phyloP scores from a whole-genome alignment of 768 basidiomycete genomes.

The Russula dissimulans region DNA sequence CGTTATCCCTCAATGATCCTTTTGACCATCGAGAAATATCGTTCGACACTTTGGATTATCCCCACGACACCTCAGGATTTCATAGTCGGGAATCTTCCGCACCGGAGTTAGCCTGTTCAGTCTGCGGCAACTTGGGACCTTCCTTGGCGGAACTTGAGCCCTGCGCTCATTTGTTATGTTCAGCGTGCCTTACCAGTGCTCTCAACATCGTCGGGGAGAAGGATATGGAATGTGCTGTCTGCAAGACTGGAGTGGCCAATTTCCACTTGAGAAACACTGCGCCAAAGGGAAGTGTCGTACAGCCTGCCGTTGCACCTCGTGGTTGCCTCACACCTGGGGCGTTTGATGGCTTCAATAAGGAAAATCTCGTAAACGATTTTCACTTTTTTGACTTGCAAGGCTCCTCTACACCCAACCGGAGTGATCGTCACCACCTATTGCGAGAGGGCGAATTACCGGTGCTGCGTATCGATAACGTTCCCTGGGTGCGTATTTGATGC shows the following conservation, averaged over 20 bases:
- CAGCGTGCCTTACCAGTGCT: constrained; percentile 73
- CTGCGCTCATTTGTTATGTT: constrained; percentile 69
- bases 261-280: constrained; percentile 32
- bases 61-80: constrained; percentile 18
- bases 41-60: constrained; percentile 25
- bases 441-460: constrained; percentile 41
- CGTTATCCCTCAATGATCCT: constrained; percentile 35
- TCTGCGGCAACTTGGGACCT: constrained; percentile 44
- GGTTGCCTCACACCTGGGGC: constrained; percentile 16
- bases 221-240: constrained; percentile 78
- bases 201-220: constrained; percentile 88
- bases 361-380: constrained; percentile 20
- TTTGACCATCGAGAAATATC: constrained; percentile 28
- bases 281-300: constrained; percentile 22
- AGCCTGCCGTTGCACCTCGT: constrained; percentile 18
- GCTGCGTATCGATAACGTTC: constrained; percentile 79
- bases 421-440: constrained; percentile 4
- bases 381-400: constrained; percentile 26
- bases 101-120: constrained; percentile 43
- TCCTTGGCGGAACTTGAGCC: constrained; percentile 61
- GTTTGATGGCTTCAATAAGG: constrained; percentile 23
- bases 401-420: constrained; percentile 27
- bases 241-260: constrained; percentile 57
- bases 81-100: constrained; percentile 20
- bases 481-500: constrained; percentile 51